Evolutionary conservation across 208 protist species (phyloP).

Genomic region (Entamoeba moshkovskii): DNA sequence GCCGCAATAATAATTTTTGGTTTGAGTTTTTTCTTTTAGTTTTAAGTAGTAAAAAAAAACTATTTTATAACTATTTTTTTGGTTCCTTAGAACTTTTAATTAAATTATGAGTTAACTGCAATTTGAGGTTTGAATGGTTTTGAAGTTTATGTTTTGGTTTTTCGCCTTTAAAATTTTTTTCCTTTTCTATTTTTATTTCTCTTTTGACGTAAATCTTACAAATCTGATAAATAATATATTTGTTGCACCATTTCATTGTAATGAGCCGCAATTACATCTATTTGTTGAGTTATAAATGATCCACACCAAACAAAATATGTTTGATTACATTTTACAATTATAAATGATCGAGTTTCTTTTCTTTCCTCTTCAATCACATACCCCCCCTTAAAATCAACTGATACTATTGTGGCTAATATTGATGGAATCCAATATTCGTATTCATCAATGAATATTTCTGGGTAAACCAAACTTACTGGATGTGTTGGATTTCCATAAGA

Average conservation of each 20-base stretch:
- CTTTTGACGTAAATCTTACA: background rate
- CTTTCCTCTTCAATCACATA: background rate
- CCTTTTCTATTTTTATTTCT: too few species aligned
- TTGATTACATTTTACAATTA: background rate
- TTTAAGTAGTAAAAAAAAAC: too few species aligned
- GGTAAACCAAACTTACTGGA: background rate
- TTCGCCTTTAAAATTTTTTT: too few species aligned
- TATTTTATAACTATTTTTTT: too few species aligned
- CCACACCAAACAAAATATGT: background rate
- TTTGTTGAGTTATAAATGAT: background rate
- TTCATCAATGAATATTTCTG: background rate
- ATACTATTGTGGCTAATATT: background rate
- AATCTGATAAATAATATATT: background rate
- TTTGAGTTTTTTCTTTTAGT: too few species aligned
- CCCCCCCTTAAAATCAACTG: background rate
- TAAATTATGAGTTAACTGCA: too few species aligned
- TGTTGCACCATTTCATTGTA: background rate
- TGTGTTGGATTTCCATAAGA: background rate
- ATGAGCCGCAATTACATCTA: background rate
- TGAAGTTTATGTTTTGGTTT: too few species aligned
- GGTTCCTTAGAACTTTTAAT: too few species aligned
- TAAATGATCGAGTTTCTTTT: background rate
- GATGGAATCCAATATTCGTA: background rate
- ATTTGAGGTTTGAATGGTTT: background rate
- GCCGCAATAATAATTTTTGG: too few species aligned